phyloP scores from a whole-genome alignment of 2,329 filamentous ascomycete species.

The Taxawa tesnikishii region DNA sequence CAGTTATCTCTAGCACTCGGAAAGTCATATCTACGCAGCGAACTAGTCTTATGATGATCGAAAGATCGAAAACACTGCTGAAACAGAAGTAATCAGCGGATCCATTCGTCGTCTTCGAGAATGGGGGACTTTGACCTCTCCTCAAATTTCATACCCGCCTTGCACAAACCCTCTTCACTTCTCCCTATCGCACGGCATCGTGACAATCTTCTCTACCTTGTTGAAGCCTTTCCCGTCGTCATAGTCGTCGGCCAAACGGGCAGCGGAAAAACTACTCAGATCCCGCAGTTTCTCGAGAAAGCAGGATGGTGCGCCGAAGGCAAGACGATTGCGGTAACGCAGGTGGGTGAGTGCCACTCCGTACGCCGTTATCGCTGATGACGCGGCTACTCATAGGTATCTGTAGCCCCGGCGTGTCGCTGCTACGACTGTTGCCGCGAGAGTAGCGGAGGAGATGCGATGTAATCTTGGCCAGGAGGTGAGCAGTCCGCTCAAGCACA shows the following conservation, averaged over 20 bases:
- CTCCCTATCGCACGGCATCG: constrained; percentile 80
- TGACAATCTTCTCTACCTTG: constrained; percentile 67
- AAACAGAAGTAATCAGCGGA: too few species aligned
- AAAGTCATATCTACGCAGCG: neutral
- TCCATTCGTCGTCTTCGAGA: too few species aligned
- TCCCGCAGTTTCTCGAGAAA: constrained; percentile 80
- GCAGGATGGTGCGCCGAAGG: constrained; percentile 81
- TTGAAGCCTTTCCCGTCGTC: constrained; percentile 74
- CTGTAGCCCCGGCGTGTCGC: constrained; percentile 74
- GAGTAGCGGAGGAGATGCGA: constrained; percentile 80
- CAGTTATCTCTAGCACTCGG: too few species aligned
- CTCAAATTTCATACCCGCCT: constrained; percentile 55
- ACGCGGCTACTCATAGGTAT: constrained; percentile 20
- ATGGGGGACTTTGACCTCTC: constrained; percentile 24
- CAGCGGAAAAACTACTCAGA: constrained; percentile 89
- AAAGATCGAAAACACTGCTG: too few species aligned
- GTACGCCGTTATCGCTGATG: constrained; percentile 8
- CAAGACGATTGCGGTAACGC: constrained; percentile 76
- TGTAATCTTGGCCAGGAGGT: constrained; percentile 73
- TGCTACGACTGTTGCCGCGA: constrained; percentile 74
- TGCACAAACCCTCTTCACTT: constrained; percentile 74
- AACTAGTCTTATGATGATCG: too few species aligned
- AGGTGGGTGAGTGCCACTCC: constrained; percentile 46
- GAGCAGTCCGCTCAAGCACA: neutral
- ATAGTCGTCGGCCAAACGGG: constrained; percentile 91